Evolutionary conservation across 1,139 yeast genomes (phyloP), one percentile per base, ranked within the genome.

Genomic region (Protomyces arabidopsidicola): DNA sequence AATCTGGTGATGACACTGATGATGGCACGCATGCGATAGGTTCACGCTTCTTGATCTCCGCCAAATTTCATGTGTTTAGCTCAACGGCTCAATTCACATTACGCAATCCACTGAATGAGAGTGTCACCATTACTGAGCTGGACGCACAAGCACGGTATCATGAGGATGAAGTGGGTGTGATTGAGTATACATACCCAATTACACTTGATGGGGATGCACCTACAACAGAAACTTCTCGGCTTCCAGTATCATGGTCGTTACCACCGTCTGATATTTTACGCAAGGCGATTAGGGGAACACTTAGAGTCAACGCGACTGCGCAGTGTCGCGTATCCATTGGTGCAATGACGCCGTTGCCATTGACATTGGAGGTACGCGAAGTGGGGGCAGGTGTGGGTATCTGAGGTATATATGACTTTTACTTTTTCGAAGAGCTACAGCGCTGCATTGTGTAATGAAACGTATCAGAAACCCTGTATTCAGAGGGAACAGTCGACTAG

Each of bases 401-500:
- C 3, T 57, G 27, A 42, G 5, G 18, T 42, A 18, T n/a, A 18
- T 42, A 42, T 16, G 18, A 2, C n/a, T 20, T n/a, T 20, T 20
- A n/a, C 14, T 38, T 3, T 14, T 12, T 38, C 14, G 12, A 38
- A 16, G n/a, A 38, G 42, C n/a, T 16, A 14, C 16, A 10, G 42
- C n/a, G 16, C 42, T 38, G 42, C n/a, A 45, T 5, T 24, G 5
- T 24, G 5, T 14, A 20, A 20, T 24, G 31, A 2, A 3, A 45
- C 24, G 24, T 14, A 20, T 45, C 24, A 24, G 9, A 14, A 20
- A 6, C 3, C 52, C n/a, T 24, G 31, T 45, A 6, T 42, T 6
- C 2, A 18, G 18, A 20, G 48, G 6, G 6, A 0, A 18, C 27
- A 42, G 16, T 20, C 3, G 45, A 34, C 75, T 81, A 93, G 82